These are phyloP conservation scores for Rhodotorula diobovata DNA, from an alignment of 768 basidiomycete species.

Conservation along the genomic window DNA sequence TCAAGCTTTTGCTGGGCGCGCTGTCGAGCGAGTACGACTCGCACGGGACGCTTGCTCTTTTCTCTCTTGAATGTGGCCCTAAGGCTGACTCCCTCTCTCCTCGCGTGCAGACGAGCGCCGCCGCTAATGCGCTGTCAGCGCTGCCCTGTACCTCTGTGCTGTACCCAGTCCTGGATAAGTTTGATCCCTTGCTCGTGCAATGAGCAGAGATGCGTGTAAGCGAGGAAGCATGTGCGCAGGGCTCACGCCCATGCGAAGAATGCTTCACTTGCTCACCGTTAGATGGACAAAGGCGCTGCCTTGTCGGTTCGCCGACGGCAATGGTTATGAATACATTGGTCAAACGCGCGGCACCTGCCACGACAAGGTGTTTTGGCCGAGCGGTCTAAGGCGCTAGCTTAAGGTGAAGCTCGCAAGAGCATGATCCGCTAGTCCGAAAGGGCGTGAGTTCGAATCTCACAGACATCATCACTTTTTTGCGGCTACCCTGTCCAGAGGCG, in stretches of 20 bases:
- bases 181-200: too few relatives aligned
- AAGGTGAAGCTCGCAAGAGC: conserved; percentile 26
- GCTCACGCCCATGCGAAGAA: too few relatives aligned
- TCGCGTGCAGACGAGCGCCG: background rate
- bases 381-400: conserved; percentile 43
- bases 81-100: background rate
- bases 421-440: conserved; percentile 10
- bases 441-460: conserved; percentile 17
- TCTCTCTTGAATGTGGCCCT: too few relatives aligned
- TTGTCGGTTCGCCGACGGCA: too few relatives aligned
- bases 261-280: too few relatives aligned
- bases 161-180: too few relatives aligned
- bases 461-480: background rate
- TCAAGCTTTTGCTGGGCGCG: conserved; percentile 42
- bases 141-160: background rate
- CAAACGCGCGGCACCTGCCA: too few relatives aligned
- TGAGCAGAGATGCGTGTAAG: too few relatives aligned
- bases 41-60: background rate
- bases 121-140: background rate
- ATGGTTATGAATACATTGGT: background rate
- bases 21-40: background rate
- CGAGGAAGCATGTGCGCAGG: too few relatives aligned
- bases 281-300: too few relatives aligned
- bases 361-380: conserved; percentile 37
- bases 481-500: background rate